These are phyloP conservation scores for Calamus simplicifolius DNA, from an alignment of 176 grass and related monocot species.

Conservation along the genomic window DNA sequence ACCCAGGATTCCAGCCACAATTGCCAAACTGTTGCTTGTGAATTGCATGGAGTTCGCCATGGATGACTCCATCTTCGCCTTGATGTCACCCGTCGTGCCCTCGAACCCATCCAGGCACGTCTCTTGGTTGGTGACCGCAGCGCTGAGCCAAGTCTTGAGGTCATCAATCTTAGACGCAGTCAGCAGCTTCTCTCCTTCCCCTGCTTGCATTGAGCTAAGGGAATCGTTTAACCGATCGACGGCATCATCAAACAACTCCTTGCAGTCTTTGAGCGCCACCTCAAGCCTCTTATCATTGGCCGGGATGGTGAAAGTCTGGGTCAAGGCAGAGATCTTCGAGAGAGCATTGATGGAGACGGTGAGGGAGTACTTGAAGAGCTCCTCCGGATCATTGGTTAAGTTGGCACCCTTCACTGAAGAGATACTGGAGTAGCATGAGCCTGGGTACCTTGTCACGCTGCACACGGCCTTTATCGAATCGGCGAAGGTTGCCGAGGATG, in stretches of 20 bases:
- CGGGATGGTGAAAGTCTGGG: neutral
- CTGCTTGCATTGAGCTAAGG: conserved; percentile 8
- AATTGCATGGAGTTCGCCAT: conserved; percentile 50
- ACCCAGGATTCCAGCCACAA: conserved; percentile 34
- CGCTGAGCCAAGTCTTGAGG: conserved; percentile 70
- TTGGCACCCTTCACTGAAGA: conserved; percentile 20
- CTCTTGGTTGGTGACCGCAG: conserved; percentile 60
- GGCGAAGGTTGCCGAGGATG: neutral
- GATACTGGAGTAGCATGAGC: conserved; percentile 24
- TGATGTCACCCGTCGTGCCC: conserved; percentile 65
- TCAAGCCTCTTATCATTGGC: conserved; percentile 23
- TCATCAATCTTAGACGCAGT: conserved; percentile 6
- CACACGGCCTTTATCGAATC: conserved; percentile 20
- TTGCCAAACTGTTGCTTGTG: conserved; percentile 74
- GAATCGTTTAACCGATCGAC: conserved; percentile 21
- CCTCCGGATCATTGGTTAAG: conserved; percentile 13
- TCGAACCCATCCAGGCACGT: conserved; percentile 81
- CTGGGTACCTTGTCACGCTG: conserved; percentile 24
- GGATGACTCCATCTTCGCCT: conserved; percentile 44
- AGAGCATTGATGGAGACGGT: conserved; percentile 11
- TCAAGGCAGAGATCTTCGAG: conserved; percentile 8
- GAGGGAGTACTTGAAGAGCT: conserved; percentile 22
- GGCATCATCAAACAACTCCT: conserved; percentile 15
- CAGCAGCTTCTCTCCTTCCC: neutral
- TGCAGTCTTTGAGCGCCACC: conserved; percentile 23